Evolutionary conservation across 1,284 basidiomycete genomes (phyloP).

Genomic region (Malassezia vespertilionis): DNA sequence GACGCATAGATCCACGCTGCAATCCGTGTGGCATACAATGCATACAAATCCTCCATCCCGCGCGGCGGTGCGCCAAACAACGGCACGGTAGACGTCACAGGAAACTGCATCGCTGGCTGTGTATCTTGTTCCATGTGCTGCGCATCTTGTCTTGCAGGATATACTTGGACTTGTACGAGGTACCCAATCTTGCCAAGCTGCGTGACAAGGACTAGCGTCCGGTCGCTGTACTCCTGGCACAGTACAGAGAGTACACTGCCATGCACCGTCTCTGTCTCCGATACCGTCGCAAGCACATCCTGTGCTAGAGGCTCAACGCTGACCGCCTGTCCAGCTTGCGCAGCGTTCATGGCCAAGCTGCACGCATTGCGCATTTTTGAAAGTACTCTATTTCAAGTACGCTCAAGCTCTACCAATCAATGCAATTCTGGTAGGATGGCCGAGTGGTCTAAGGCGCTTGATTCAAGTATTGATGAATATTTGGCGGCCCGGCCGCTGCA

Average conservation of each 20-base stretch:
- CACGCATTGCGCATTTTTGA: too few relatives aligned
- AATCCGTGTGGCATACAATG: constrained; percentile 12
- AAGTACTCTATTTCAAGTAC: not conserved
- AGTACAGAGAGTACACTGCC: not conserved
- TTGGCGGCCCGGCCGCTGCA: constrained; percentile 7
- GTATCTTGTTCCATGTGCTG: not conserved
- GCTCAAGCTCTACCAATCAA: not conserved
- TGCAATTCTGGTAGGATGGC: constrained; percentile 16
- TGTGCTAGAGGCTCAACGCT: not conserved
- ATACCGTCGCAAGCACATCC: not conserved
- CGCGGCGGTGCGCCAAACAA: constrained; percentile 23
- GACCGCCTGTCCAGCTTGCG: not conserved
- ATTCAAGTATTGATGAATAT: constrained; percentile 20
- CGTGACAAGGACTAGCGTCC: constrained; percentile 12
- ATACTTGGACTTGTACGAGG: constrained; percentile 10
- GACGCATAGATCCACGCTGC: not conserved
- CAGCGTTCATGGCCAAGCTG: not conserved
- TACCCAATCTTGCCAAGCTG: constrained; percentile 14
- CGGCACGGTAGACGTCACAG: constrained; percentile 13
- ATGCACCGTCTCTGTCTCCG: not conserved
- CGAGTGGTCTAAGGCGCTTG: constrained; percentile 22
- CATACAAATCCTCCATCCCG: constrained; percentile 4
- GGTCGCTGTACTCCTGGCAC: constrained; percentile 8
- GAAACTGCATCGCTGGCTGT: not conserved
- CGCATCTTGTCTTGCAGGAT: not conserved